Base-by-base conservation (phyloP, 331 rosid species). In the Stylosanthes scabra region DNA sequence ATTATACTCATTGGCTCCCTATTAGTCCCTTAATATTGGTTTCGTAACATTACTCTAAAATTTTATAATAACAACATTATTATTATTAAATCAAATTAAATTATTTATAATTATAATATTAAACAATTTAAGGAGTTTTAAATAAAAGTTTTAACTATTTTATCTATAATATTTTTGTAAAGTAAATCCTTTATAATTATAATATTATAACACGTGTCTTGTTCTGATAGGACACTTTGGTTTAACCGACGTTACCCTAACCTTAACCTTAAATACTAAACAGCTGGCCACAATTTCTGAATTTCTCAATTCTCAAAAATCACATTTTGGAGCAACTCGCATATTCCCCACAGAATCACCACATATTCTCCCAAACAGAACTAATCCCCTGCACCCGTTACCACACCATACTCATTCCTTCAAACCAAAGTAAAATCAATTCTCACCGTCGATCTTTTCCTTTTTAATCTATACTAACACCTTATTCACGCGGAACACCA, bases 231-330 rank as follows among this genome's bases (percentile, higher is more conserved):
- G 71, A 49, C 2, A 12, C 4, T 20, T 0, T 4, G 47, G 49
- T 34, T 67, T 37, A 61, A 76, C 80, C 56, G 80, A 83, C 87
- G 15, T 75, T 49, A 59, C 61, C 66, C 70, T 37, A 28, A 39
- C 62, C 74, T 39, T 55, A 45, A 64, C 12, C n/a, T 49, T 49
- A 12, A 51, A 46, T 59, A 51, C 74, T 70, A 2, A 2, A 27
- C 76, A 70, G 67, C 63, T 50, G 65, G 46, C 42, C 45, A 50
- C 34, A 11, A 10, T 9, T 1, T 52, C 74, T 31, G 37, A 31
- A 5, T 31, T 0, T 11, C 28, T 3, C 12, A 46, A 1, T 5
- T n/a, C 66, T 52, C 69, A 51, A 31, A 31, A 31, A 31, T 31
- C 37, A 31, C 37, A 31, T 59, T 7, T 59, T 41, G 50, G 1